Evolutionary conservation across 495 filamentous ascomycete species (phyloP).

Genomic region (Hypoxylon subgilvum): DNA sequence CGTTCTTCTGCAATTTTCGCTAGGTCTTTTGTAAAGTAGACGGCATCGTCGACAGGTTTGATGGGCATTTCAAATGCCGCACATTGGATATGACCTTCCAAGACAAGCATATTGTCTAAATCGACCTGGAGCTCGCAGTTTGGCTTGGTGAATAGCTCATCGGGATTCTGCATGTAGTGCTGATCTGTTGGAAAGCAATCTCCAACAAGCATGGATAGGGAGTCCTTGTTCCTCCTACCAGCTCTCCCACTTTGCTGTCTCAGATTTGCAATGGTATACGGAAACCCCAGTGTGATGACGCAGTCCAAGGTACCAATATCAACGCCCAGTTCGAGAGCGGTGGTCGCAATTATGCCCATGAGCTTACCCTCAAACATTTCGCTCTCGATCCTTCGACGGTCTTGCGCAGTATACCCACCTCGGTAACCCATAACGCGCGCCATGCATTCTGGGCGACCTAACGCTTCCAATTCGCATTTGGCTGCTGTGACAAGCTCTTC

Average conservation of each 20-base stretch:
- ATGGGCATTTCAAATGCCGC: conserved; percentile 96
- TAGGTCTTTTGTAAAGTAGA: conserved; percentile 82
- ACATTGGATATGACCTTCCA: conserved; percentile 94
- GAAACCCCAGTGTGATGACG: conserved; percentile 92
- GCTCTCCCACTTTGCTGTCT: conserved; percentile 95
- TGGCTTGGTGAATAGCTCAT: conserved; percentile 93
- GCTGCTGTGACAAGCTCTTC: conserved; percentile 84
- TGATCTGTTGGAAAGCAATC: conserved; percentile 92
- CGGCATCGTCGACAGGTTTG: conserved; percentile 70
- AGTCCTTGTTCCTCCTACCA: conserved; percentile 92
- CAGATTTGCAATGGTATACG: conserved; percentile 91
- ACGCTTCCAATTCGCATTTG: conserved; percentile 71
- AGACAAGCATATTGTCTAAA: conserved; percentile 84
- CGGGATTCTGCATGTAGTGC: conserved; percentile 94
- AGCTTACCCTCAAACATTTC: conserved; percentile 98
- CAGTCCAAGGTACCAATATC: conserved; percentile 96
- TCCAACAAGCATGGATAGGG: conserved; percentile 88
- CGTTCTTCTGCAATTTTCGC: conserved; percentile 74
- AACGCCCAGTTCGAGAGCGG: conserved; percentile 88
- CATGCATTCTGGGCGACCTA: conserved; percentile 76
- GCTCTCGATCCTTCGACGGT: conserved; percentile 84
- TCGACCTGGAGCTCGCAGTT: conserved; percentile 90
- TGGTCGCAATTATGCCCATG: conserved; percentile 92
- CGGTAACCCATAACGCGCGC: conserved; percentile 92
- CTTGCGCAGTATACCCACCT: conserved; percentile 94